Evolutionary conservation across 139 green algal genomes (phyloP), one percentile per base, ranked within the genome.

Genomic region (Mesotaenium endlicherianum): DNA sequence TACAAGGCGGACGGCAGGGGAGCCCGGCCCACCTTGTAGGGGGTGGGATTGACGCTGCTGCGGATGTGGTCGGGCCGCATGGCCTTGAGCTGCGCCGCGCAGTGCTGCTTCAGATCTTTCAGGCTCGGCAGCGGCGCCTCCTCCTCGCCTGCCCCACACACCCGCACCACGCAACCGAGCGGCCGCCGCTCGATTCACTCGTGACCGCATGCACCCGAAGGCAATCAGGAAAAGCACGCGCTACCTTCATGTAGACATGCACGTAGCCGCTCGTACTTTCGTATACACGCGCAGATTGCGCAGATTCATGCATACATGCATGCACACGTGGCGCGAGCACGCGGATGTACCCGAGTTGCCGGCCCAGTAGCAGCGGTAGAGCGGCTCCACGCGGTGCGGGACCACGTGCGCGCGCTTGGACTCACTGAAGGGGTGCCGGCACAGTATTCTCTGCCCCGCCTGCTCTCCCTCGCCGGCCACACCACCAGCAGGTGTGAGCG

Each of bases 371-470:
- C 76, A 47, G 49, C 79, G 41, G 69, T 85, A 82, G 3, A 90
- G 71, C 45, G 50, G 74, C 59, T 90, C 81, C 6, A 90, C 86
- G n/a, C 72, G 49, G 4, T 60, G n/a, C 44, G 86, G 86, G 1
- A 75, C 47, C 44, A 90, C 86, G 44, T 79, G 86, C 34, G 86
- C 86, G 4, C 86, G 81, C 81, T 90, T 90, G 38, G 81, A 82
- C 79, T 86, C 67, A 39, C 47, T 57, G 44, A 90, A 90, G 20
- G 86, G 86, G 43, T 90, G 86, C 5, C 86, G 76, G 70, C 81
- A 88, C 38, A 90, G 58, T 5, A 90, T 88, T 71, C 86, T 74
- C 59, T 85, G 31, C 11, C 81, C 86, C 6, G 64, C 77, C 43
- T 82, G 83, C 38, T 41, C 42, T 1, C 26, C 6, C 42, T 26